Evolutionary conservation across 768 basidiomycete genomes (phyloP), one percentile per base, ranked within the genome.

Genomic region (Hypholoma sublateritium): DNA sequence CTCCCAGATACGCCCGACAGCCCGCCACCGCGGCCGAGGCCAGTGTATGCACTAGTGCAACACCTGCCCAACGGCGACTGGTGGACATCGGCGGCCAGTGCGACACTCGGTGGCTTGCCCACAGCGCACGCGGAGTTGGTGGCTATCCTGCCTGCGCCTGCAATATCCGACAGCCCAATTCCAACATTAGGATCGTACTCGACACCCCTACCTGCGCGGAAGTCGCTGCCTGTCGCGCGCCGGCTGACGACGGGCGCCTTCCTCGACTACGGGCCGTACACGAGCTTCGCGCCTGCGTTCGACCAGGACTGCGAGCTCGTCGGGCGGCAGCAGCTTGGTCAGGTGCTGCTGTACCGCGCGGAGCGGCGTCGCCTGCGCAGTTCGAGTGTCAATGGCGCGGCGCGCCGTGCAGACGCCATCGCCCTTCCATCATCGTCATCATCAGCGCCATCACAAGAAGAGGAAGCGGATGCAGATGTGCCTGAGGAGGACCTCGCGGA

Each of bases 231-330:
- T 1, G 69, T 76, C 0, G 74, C 83, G 14, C 82, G 88, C 42
- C 77, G 77, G 22, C 69, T 91, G 36, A 80, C 83, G 43, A 78
- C 84, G 24, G 89, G 88, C 52, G 70, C 77, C 0, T 93, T 93
- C 66, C 74, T 94, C 6, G 88, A 94, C 69, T 93, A 93, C 64
- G 92, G 91, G 0, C 77, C 79, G 12, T 88, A 78, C 64, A 72
- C 89, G 6, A 87, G 82, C 65, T 93, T 93, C 70, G 91, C 91
- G 0, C 91, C 91, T 1, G 74, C 78, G 9, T 93, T 89, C 67
- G 88, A 91, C 57, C 87, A 90, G 60, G 86, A 89, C 57, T 86
- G 86, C n/a, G 80, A 82, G 48, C 82, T 89, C 63, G 72, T 92
- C 5, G 90, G 90, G 3, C 77, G 83, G 53, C 69, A 74, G 1